Evolutionary conservation across 208 protist species (phyloP).

Genomic region (Crithidia brevicula): DNA sequence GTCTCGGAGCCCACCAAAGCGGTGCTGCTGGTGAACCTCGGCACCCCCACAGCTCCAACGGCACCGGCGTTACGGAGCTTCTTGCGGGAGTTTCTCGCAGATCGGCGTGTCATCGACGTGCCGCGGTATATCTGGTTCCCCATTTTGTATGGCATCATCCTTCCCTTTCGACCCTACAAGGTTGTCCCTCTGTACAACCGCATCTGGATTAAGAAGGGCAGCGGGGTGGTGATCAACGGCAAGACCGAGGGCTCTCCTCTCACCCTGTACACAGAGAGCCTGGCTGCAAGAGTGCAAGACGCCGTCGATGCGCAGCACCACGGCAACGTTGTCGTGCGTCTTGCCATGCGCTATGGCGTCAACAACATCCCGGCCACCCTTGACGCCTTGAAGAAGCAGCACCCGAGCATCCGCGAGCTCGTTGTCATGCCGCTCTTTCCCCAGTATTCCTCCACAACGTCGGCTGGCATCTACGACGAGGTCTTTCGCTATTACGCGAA

Average conservation of each 20-base stretch:
- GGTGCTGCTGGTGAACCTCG: slow-evolving; percentile 52
- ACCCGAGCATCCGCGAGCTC: slow-evolving; percentile 16
- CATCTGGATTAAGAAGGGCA: slow-evolving; percentile 37
- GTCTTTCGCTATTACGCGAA: slow-evolving; percentile 38
- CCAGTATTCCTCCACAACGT: slow-evolving; percentile 61
- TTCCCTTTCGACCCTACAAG: slow-evolving; percentile 43
- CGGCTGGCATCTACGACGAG: slow-evolving; percentile 48
- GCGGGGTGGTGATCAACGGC: slow-evolving; percentile 18
- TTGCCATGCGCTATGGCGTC: slow-evolving; percentile 41
- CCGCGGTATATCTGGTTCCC: slow-evolving; percentile 46
- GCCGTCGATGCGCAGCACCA: background rate
- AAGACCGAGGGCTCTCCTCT: slow-evolving; percentile 20
- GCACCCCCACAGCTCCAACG: slow-evolving; percentile 27
- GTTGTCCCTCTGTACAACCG: slow-evolving; percentile 30
- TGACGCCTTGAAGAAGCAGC: slow-evolving; percentile 17
- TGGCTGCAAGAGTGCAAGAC: slow-evolving; percentile 1
- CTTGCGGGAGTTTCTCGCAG: slow-evolving; percentile 39
- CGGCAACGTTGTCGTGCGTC: slow-evolving; percentile 23
- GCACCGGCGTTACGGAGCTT: slow-evolving; percentile 30
- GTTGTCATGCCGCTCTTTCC: slow-evolving; percentile 61
- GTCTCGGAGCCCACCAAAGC: slow-evolving; percentile 10
- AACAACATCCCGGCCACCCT: slow-evolving; percentile 30
- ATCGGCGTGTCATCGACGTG: slow-evolving; percentile 49
- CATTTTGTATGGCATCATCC: slow-evolving; percentile 56
- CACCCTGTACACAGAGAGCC: slow-evolving; percentile 17